These are phyloP conservation scores for Cladorrhinum sp. DNA, from an alignment of 2,329 filamentous ascomycete genomes.

Conservation along the genomic window DNA sequence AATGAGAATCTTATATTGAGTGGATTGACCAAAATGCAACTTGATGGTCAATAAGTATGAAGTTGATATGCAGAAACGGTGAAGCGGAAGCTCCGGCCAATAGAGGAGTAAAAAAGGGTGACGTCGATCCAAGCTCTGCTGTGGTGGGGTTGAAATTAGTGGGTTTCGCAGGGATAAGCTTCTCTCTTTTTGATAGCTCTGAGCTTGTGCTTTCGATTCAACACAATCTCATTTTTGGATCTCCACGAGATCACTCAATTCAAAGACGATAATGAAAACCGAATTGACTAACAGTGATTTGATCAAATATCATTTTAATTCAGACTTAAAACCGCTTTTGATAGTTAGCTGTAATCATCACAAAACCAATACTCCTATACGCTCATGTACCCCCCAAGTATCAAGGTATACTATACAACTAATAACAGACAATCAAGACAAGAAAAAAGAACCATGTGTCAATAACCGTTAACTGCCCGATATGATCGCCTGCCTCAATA, in stretches of 20 bases:
- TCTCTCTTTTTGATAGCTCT: neutral
- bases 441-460: too few species aligned
- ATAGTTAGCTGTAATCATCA: neutral
- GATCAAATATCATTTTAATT: too few species aligned
- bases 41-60: neutral
- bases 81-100: neutral
- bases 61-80: neutral
- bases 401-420: neutral
- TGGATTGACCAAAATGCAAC: too few species aligned
- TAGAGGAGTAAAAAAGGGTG: neutral
- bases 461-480: neutral
- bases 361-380: neutral
- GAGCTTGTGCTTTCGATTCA: neutral
- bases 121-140: neutral
- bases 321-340: neutral
- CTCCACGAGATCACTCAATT: too few species aligned
- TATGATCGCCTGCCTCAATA: neutral
- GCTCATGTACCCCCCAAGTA: neutral
- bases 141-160: neutral
- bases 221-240: neutral
- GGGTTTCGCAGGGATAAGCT: neutral
- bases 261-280: too few species aligned
- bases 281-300: too few species aligned
- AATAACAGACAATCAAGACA: neutral
- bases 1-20: too few species aligned